A percentile compares a stretch with the other conserved stretches of the same genome.
Conservation (phyloP, 2,329 filamentous ascomycete species). For the Dactylonectria macrodidyma region DNA sequence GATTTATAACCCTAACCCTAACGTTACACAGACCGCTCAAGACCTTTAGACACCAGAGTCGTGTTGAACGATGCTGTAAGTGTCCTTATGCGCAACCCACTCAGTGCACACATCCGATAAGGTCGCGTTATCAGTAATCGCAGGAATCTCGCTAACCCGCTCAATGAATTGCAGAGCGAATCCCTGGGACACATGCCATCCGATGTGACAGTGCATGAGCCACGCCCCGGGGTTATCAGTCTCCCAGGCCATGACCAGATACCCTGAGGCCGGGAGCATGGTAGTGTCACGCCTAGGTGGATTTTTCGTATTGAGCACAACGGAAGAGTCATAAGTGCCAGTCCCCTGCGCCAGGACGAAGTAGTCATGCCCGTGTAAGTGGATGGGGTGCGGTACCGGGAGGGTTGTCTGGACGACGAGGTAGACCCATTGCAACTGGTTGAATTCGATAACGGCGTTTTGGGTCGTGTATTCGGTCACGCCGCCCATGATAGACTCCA, state of each 20-base stretch:
- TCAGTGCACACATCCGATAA: neutral
- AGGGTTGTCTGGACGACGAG: slow-evolving; percentile 47
- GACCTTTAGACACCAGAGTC: neutral
- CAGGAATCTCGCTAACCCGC: slow-evolving; percentile 40
- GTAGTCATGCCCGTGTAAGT: slow-evolving; percentile 56
- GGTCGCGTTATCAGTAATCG: neutral
- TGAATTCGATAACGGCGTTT: slow-evolving; percentile 50
- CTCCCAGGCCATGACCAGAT: slow-evolving; percentile 65
- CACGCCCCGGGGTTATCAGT: slow-evolving; percentile 65
- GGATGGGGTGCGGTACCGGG: slow-evolving; percentile 53
- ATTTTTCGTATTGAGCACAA: slow-evolving; percentile 52
- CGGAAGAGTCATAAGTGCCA: slow-evolving; percentile 42
- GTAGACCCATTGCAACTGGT: slow-evolving; percentile 50
- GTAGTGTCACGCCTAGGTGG: slow-evolving; percentile 68
- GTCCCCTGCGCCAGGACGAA: slow-evolving; percentile 47
- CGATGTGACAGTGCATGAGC: slow-evolving; percentile 67
- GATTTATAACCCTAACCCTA: too few species aligned
- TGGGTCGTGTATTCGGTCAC: slow-evolving; percentile 37
- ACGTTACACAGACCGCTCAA: neutral
- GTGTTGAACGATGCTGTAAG: neutral
- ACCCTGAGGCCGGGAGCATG: slow-evolving; percentile 60
- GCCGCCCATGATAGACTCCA: slow-evolving; percentile 42
- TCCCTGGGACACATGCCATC: slow-evolving; percentile 44
- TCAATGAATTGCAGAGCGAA: slow-evolving; percentile 44
- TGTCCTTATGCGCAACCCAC: neutral